Percentiles rank a stretch among this genome's conserved stretches.
These are phyloP conservation scores for Coemansia sp. DNA, from an alignment of 192 early-diverging fungal genomes.

Conservation along the genomic window DNA sequence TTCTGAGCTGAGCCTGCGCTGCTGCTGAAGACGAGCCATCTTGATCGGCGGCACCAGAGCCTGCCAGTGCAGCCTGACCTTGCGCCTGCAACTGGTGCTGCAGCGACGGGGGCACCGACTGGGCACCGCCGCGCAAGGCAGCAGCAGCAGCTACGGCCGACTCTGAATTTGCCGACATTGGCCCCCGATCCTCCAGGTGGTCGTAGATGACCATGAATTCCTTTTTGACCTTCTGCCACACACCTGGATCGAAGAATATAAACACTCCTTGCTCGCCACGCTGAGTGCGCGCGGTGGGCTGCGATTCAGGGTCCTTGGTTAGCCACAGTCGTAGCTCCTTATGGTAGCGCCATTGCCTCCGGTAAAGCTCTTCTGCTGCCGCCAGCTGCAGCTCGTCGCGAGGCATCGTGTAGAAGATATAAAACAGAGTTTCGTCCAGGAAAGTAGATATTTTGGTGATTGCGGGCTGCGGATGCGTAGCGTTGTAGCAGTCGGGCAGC, in stretches of 20 bases:
- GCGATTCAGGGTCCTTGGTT: constrained; percentile 70
- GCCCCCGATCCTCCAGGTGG: constrained; percentile 75
- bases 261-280: constrained; percentile 82
- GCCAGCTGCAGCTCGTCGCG: constrained; percentile 88
- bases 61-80: not conserved
- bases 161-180: constrained; percentile 14
- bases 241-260: constrained; percentile 89
- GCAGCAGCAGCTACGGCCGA: constrained; percentile 15
- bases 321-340: constrained; percentile 92
- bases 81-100: constrained; percentile 27
- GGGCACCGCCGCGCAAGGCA: constrained; percentile 23
- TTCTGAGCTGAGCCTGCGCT: constrained; percentile 34
- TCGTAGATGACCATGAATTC: constrained; percentile 88
- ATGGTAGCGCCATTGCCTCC: constrained; percentile 95
- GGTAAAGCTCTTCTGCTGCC: constrained; percentile 91
- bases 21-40: constrained; percentile 12
- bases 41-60: constrained; percentile 9
- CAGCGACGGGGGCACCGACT: constrained; percentile 29
- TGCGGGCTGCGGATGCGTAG: constrained; percentile 68
- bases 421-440: constrained; percentile 93
- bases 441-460: constrained; percentile 71
- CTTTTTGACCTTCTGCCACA: constrained; percentile 88
- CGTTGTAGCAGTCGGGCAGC: constrained; percentile 84
- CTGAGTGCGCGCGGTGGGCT: constrained; percentile 56
- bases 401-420: constrained; percentile 97